Percentiles rank a stretch among this genome's conserved stretches.
Conservation (phyloP, 352 stramenopile genomes). For the Thalassiosira allenii region DNA sequence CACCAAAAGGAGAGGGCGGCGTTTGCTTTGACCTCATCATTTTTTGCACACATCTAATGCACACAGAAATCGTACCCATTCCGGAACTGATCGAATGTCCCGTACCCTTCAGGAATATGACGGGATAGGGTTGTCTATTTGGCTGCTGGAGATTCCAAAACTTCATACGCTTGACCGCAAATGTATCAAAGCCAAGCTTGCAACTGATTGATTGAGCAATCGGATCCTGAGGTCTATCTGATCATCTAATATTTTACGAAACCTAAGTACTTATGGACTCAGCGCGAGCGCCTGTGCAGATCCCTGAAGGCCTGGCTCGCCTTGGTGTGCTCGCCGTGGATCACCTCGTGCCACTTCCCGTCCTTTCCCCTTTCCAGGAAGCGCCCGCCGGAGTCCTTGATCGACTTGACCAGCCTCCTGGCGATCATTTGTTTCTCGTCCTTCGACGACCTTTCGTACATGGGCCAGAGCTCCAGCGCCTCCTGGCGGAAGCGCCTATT, state of each 20-base stretch:
- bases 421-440: slow-evolving; percentile 27
- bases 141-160: too few relatives aligned
- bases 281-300: too few relatives aligned
- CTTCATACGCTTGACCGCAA: too few relatives aligned
- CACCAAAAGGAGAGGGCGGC: too few relatives aligned
- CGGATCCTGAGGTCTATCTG: too few relatives aligned
- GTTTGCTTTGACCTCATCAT: too few relatives aligned
- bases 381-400: slow-evolving; percentile 8
- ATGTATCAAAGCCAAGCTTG: too few relatives aligned
- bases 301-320: neutral
- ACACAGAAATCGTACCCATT: slow-evolving; percentile 22
- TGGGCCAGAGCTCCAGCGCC: slow-evolving; percentile 17
- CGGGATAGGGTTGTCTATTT: too few relatives aligned
- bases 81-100: slow-evolving; percentile 6
- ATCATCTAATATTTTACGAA: too few relatives aligned
- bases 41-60: neutral
- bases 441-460: slow-evolving; percentile 20
- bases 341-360: slow-evolving; percentile 23
- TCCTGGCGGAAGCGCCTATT: slow-evolving; percentile 71
- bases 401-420: slow-evolving; percentile 12
- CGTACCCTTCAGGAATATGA: slow-evolving; percentile 5
- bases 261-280: too few relatives aligned
- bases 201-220: too few relatives aligned
- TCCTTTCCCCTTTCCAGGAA: slow-evolving; percentile 23
- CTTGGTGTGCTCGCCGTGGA: slow-evolving; percentile 2